Evolutionary conservation across 768 basidiomycete genomes (phyloP).

Genomic region (Suillus ampliporus): DNA sequence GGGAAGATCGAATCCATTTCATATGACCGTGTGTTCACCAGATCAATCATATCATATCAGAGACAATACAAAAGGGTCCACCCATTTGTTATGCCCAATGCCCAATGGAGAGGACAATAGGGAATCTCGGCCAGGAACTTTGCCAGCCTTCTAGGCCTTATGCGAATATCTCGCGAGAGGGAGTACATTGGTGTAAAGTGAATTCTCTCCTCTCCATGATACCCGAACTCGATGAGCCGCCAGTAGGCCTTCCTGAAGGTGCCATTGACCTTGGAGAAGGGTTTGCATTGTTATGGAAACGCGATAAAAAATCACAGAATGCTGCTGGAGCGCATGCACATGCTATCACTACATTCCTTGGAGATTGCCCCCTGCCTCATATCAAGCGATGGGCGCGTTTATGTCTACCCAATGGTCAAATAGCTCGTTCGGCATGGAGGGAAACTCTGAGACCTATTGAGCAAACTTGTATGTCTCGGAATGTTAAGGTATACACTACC

Average conservation of each 20-base stretch:
- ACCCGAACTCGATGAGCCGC: no score
- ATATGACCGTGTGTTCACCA: slow-evolving; percentile 35
- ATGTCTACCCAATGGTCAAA: slow-evolving; percentile 46
- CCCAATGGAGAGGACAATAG: slow-evolving; percentile 32
- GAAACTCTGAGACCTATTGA: slow-evolving; percentile 25
- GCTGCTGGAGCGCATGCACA: not conserved
- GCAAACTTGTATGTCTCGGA: slow-evolving; percentile 33
- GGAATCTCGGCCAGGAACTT: slow-evolving; percentile 29
- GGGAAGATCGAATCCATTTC: slow-evolving; percentile 36
- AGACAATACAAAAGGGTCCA: slow-evolving; percentile 30
- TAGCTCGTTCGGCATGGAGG: slow-evolving; percentile 39
- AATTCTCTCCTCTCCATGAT: slow-evolving; percentile 11
- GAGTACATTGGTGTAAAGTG: slow-evolving; percentile 13
- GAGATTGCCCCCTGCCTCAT: not conserved
- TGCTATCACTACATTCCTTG: slow-evolving; percentile 2
- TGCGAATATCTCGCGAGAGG: not conserved
- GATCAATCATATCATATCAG: slow-evolving; percentile 26
- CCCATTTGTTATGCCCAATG: slow-evolving; percentile 30
- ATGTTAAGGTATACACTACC: slow-evolving; percentile 46
- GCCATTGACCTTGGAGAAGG: no score
- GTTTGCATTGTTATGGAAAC: no score
- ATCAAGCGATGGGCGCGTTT: slow-evolving; percentile 36
- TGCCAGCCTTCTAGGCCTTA: slow-evolving; percentile 3
- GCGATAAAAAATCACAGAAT: not conserved
- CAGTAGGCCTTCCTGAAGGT: no score